Base-by-base conservation (phyloP, 202 grass and related monocot genomes). In the Setaria viridis region DNA sequence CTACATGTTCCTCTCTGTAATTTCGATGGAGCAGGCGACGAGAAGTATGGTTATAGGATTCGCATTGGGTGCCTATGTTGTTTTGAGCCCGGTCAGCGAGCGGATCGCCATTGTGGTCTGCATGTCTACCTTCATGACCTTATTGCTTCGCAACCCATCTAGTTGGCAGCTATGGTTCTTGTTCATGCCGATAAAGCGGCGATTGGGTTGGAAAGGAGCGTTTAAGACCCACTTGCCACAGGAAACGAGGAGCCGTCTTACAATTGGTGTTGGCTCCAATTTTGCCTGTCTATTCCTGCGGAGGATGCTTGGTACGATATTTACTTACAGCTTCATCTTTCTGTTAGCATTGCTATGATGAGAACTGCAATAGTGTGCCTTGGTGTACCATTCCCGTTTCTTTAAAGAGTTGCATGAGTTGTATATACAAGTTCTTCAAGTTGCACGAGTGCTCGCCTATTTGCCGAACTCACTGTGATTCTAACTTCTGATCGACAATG, bases 181-280 rank as follows among this genome's bases (percentile, higher is more conserved):
- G 54, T 41, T 86, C 53, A 85, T 89, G 86, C 86, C 92, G 11
- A 85, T 94, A 60, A 89, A 92, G 64, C 70, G 82, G 20, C 80
- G 90, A 68, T 20, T 91, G 83, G 92, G 92, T 19, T 94, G 92
- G 92, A 90, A 58, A 82, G 87, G 89, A 62, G 77, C 77, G 72
- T 91, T 88, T 21, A 85, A 85, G 76, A 79, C 89, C 20, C 89
- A 91, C 67, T 78, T 91, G 49, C 81, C 89, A 58, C 15, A 77
- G 32, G 77, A 91, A 59, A 91, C 89, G 65, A 88, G 89, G 82
- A 81, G 82, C 49, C 85, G 89, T 48, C 77, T 91, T 33, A 91
- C 89, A 13, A 72, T 91, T 16, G 89, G 85, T 20, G 49, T 91
- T 51, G 89, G 89, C 48, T 87, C 89, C 77, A 91, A 85, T 66